Evolutionary conservation across 331 rosid genomes (phyloP).

Genomic region (Malus hybrid): DNA sequence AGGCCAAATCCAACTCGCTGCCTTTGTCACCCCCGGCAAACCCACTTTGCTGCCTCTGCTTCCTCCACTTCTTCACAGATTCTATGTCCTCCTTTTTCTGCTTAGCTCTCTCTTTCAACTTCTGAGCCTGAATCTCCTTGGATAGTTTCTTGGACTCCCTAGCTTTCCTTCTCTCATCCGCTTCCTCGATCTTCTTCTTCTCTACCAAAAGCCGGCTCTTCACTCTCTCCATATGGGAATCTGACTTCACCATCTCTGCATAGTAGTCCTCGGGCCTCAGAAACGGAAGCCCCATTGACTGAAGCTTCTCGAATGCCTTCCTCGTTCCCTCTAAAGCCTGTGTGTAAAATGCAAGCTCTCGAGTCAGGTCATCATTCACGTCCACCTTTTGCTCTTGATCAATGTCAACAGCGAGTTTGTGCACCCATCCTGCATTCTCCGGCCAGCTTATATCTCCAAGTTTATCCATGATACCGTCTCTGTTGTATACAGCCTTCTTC

Average conservation of each 20-base stretch:
- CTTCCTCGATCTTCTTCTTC: slow-evolving; percentile 64
- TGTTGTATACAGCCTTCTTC: slow-evolving; percentile 41
- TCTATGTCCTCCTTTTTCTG: slow-evolving; percentile 72
- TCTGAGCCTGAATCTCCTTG: slow-evolving; percentile 68
- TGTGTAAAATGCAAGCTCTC: slow-evolving; percentile 56
- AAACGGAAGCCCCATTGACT: slow-evolving; percentile 49
- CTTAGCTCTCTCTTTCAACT: slow-evolving; percentile 63
- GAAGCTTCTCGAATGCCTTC: slow-evolving; percentile 55
- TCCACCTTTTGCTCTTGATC: slow-evolving; percentile 45
- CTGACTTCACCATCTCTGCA: slow-evolving; percentile 82
- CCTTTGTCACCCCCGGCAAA: slow-evolving; percentile 43
- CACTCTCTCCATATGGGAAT: slow-evolving; percentile 61
- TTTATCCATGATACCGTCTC: slow-evolving; percentile 54
- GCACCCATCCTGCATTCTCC: slow-evolving; percentile 37
- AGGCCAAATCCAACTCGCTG: slow-evolving; percentile 26
- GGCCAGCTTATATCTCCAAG: slow-evolving; percentile 73
- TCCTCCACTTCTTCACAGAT: slow-evolving; percentile 85
- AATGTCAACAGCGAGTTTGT: slow-evolving; percentile 34
- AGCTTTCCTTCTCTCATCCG: slow-evolving; percentile 67
- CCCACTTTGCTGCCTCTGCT: slow-evolving; percentile 70
- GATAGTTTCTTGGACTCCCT: slow-evolving; percentile 61
- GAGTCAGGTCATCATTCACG: slow-evolving; percentile 59
- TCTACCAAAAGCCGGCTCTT: slow-evolving; percentile 60
- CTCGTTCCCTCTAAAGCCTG: slow-evolving; percentile 73
- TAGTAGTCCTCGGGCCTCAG: slow-evolving; percentile 65